Evolutionary conservation across 2,329 filamentous ascomycete species (phyloP).

Genomic region (Trichophaea hybrida): DNA sequence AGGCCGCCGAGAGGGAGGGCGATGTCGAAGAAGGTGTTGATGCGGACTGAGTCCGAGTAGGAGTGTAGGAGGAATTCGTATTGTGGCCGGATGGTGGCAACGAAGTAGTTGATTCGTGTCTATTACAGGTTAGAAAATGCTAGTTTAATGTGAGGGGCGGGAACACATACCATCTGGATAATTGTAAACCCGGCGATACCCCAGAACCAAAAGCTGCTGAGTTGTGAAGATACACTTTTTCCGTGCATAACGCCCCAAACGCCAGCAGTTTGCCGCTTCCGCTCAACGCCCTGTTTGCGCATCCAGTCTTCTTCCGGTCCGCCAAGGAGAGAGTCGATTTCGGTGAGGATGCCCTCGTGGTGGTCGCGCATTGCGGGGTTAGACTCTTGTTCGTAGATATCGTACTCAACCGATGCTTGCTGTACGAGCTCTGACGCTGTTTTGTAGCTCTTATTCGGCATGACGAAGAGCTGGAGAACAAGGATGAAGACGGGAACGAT

Average conservation of each 20-base stretch:
- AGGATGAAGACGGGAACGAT: slow-evolving; percentile 53
- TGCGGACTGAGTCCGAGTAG: slow-evolving; percentile 44
- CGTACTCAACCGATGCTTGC: slow-evolving; percentile 44
- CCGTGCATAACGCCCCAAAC: slow-evolving; percentile 81
- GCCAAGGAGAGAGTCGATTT: slow-evolving; percentile 61
- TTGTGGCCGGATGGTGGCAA: slow-evolving; percentile 70
- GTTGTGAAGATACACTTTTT: slow-evolving; percentile 54
- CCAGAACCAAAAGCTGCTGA: slow-evolving; percentile 68
- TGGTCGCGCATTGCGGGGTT: slow-evolving; percentile 7
- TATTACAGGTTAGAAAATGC: slow-evolving; percentile 40
- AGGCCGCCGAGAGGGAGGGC: slow-evolving; percentile 71
- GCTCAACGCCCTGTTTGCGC: slow-evolving; percentile 31
- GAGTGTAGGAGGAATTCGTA: slow-evolving; percentile 61
- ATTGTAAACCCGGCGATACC: slow-evolving; percentile 68
- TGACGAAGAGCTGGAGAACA: slow-evolving; percentile 51
- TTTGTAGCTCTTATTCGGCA: slow-evolving; percentile 67
- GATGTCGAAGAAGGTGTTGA: slow-evolving; percentile 81
- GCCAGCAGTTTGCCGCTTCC: slow-evolving; percentile 48
- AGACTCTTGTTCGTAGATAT: slow-evolving; percentile 28
- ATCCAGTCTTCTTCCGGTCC: slow-evolving; percentile 46
- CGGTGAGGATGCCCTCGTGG: slow-evolving; percentile 42
- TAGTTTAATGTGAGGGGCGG: neutral
- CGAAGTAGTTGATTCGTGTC: slow-evolving; percentile 79
- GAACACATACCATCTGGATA: slow-evolving; percentile 35
- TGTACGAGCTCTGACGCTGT: slow-evolving; percentile 70